Conservation (phyloP, 345 rosid species). For the Triadica sebifera region DNA sequence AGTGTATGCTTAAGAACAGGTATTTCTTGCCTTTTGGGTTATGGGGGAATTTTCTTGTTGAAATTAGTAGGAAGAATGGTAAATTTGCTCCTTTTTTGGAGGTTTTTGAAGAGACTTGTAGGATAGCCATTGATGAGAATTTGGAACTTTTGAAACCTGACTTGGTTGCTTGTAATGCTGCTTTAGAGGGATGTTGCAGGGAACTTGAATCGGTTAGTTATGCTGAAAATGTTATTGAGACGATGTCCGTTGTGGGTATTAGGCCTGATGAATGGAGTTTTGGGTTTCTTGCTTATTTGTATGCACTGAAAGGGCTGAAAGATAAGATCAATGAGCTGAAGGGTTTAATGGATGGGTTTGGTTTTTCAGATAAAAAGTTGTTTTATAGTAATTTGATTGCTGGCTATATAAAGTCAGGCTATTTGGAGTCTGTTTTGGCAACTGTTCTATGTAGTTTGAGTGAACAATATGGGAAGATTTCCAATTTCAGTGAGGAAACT, state of each 20-base stretch:
- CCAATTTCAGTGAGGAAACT: constrained; percentile 49
- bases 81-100: constrained; percentile 48
- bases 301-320: constrained; percentile 66
- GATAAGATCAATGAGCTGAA: constrained; percentile 68
- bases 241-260: constrained; percentile 66
- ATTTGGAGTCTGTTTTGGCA: constrained; percentile 51
- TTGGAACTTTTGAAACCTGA: constrained; percentile 71
- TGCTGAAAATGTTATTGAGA: constrained; percentile 64
- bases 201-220: constrained; percentile 57
- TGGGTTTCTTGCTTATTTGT: constrained; percentile 79
- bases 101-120: constrained; percentile 67
- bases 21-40: constrained; percentile 71
- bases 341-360: constrained; percentile 54
- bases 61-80: constrained; percentile 50
- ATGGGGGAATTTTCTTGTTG: constrained; percentile 69
- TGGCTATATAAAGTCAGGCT: constrained; percentile 61
- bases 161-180: constrained; percentile 65
- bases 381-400: constrained; percentile 59
- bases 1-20: constrained; percentile 76
- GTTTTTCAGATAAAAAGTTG: constrained; percentile 40
- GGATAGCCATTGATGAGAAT: constrained; percentile 73
- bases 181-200: constrained; percentile 66
- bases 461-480: constrained; percentile 31
- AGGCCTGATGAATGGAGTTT: constrained; percentile 72
- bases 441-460: constrained; percentile 44